Base-by-base conservation (phyloP, 2,329 filamentous ascomycete species). In the Microdochium trichocladiopsis region DNA sequence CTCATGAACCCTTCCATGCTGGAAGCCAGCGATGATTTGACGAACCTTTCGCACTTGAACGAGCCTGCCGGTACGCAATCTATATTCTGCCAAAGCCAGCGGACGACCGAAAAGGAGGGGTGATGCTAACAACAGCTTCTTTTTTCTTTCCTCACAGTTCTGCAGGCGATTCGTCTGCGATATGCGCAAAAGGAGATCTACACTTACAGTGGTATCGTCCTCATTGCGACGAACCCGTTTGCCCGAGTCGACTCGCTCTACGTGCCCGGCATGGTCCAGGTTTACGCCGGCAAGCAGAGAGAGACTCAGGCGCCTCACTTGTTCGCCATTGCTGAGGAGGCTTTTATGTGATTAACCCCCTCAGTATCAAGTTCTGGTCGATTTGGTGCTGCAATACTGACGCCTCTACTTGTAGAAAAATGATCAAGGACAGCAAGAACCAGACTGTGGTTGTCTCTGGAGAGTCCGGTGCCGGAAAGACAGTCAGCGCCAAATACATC, bases 171-270 rank as follows among this genome's bases (percentile, higher is more conserved):
- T 71, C 91, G 92, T 68, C 82, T 99, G 67, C 90, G 94, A 69
- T 99, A 99, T 75, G 81, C 89, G 57, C 94, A 99, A 71, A 97
- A 97, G 74, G 94, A 99, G 71, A 99, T 99, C 65, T 99, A 99
- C 78, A 99, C 94, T 66, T 99, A 99, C 77, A 96, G 90, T 69
- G 94, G 94, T 67, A 97, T 99, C 66, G 94, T 99, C 59, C 80
- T 99, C 61, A 99, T 99, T 75, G 94, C 94, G 57, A 95, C 94
- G 57, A 99, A 99, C 73, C 94, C 94, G 22, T 99, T 99, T 66
- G 94, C 95, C 51, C 83, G 94, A 59, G 92, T 99, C 60, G 94
- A 99, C 70, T 99, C 94, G 43, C 84, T 99, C 65, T 99, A 99
- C 72, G 94, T 99, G 11, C 92, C 93, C 18, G 94, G 94, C 59